Conservation (phyloP, 2,329 filamentous ascomycete genomes). For the Geoglossum cookeanum region DNA sequence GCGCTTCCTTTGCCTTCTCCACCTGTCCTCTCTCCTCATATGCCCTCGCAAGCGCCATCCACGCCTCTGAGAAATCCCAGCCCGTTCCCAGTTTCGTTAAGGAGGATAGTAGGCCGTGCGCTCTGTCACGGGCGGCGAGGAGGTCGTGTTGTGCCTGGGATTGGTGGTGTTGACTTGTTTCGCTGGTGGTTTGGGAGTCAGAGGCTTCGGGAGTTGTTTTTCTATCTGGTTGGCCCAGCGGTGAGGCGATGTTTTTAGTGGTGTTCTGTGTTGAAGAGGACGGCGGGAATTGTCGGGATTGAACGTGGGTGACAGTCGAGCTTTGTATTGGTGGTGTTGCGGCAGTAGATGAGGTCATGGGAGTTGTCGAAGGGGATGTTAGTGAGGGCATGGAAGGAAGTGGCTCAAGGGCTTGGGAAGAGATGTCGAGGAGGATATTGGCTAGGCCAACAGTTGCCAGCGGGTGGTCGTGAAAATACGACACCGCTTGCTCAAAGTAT, state of each 20-base stretch:
- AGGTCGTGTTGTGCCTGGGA: constrained; percentile 52
- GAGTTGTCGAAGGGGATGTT: constrained; percentile 1
- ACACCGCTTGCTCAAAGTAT: constrained; percentile 66
- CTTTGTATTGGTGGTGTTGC: constrained; percentile 10
- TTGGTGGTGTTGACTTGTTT: constrained; percentile 18
- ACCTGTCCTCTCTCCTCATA: constrained; percentile 74
- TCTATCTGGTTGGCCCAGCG: neutral
- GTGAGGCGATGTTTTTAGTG: neutral
- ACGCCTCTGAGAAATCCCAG: constrained; percentile 87
- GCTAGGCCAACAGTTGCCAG: constrained; percentile 65
- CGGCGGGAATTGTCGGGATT: constrained; percentile 8
- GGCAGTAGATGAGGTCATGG: constrained; percentile 9
- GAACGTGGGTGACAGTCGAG: constrained; percentile 14
- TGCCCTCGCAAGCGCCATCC: constrained; percentile 71
- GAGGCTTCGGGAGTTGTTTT: neutral
- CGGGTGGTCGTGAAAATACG: constrained; percentile 61
- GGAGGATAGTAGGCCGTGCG: constrained; percentile 62
- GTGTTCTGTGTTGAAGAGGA: constrained; percentile 10
- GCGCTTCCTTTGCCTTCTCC: constrained; percentile 74
- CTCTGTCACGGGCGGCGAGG: constrained; percentile 76
- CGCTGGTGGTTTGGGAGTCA: constrained; percentile 3
- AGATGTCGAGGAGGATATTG: constrained; percentile 72
- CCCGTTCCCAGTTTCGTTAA: constrained; percentile 70
- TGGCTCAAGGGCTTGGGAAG: neutral
- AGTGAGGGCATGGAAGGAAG: constrained; percentile 6